Percentiles rank a stretch among this genome's conserved stretches.
phyloP scores from a whole-genome alignment of 1,284 basidiomycete species.

The Moesziomyces antarcticus region DNA sequence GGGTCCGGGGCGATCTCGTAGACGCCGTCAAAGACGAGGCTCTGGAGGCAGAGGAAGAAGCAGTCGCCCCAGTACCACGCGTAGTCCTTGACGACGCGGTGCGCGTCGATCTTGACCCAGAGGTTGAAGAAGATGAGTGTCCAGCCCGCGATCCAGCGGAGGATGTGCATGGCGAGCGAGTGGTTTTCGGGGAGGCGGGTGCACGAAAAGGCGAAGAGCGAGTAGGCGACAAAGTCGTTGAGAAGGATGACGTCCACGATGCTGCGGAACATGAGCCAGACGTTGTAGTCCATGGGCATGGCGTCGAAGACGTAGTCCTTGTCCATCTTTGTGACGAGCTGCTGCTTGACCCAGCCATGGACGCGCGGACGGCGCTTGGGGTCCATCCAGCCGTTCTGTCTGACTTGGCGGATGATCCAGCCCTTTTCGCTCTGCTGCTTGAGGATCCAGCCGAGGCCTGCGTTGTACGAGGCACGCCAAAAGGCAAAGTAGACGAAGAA shows the following conservation, averaged over 20 bases:
- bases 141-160: conserved; percentile 88
- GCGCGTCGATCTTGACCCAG: conserved; percentile 98
- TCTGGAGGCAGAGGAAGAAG: conserved; percentile 81
- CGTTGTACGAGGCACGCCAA: conserved; percentile 92
- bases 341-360: conserved; percentile 83
- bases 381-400: conserved; percentile 87
- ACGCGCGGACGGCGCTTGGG: conserved; percentile 75
- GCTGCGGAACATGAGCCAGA: conserved; percentile 91
- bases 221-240: conserved; percentile 89
- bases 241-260: conserved; percentile 93
- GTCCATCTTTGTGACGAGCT: conserved; percentile 91
- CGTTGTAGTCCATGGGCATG: conserved; percentile 64
- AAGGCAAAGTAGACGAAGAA: conserved; percentile 90
- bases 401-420: conserved; percentile 88
- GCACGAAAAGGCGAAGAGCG: conserved; percentile 84
- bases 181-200: conserved; percentile 80
- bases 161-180: conserved; percentile 78
- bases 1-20: conserved; percentile 90
- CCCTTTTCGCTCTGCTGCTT: conserved; percentile 92
- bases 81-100: conserved; percentile 87
- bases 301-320: conserved; percentile 87
- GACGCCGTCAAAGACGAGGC: conserved; percentile 95
- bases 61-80: conserved; percentile 96
- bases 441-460: conserved; percentile 90
- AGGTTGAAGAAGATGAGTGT: conserved; percentile 91